Conservation (phyloP, 768 basidiomycete genomes). For the Coprinellus aureogranulatus region DNA sequence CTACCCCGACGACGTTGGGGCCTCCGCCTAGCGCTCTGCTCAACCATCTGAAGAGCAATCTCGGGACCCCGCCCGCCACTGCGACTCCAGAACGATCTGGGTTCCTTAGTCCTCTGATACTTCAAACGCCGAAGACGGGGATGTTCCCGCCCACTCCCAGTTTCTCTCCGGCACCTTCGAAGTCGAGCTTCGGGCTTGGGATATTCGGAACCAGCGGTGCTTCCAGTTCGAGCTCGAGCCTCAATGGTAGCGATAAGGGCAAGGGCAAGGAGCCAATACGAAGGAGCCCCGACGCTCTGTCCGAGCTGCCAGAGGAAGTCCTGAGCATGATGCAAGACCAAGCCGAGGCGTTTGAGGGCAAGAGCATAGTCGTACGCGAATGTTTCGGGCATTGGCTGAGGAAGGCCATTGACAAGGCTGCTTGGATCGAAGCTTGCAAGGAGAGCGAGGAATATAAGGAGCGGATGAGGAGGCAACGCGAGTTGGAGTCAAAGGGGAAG, state of each 20-base stretch:
- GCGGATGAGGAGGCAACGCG: conserved; percentile 37
- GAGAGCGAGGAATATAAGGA: conserved; percentile 61
- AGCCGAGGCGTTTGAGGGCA: conserved; percentile 42
- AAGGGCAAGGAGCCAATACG: conserved; percentile 30
- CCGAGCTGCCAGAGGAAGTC: conserved; percentile 32
- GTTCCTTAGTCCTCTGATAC: conserved; percentile 42
- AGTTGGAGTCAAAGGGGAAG: conserved; percentile 3
- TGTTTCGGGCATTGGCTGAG: conserved; percentile 48
- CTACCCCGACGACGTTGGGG: conserved; percentile 37
- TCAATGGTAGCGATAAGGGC: conserved; percentile 13
- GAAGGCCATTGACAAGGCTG: conserved; percentile 41
- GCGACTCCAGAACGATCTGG: conserved; percentile 20
- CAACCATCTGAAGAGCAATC: conserved; percentile 27
- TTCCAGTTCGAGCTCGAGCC: not conserved
- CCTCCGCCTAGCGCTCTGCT: conserved; percentile 31
- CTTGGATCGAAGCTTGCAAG: conserved; percentile 61
- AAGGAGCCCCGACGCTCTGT: conserved; percentile 12
- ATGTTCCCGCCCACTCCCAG: conserved; percentile 16
- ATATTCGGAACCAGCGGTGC: conserved; percentile 2
- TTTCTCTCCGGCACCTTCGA: conserved; percentile 24
- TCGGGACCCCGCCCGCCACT: conserved; percentile 18
- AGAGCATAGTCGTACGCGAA: conserved; percentile 37
- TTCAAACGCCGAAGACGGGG: conserved; percentile 32
- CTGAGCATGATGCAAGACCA: conserved; percentile 35
- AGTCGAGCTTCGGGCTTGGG: conserved; percentile 11